These are phyloP conservation scores for Saccharomyces pastorianus DNA, from an alignment of 1,139 yeast species.

Conservation along the genomic window DNA sequence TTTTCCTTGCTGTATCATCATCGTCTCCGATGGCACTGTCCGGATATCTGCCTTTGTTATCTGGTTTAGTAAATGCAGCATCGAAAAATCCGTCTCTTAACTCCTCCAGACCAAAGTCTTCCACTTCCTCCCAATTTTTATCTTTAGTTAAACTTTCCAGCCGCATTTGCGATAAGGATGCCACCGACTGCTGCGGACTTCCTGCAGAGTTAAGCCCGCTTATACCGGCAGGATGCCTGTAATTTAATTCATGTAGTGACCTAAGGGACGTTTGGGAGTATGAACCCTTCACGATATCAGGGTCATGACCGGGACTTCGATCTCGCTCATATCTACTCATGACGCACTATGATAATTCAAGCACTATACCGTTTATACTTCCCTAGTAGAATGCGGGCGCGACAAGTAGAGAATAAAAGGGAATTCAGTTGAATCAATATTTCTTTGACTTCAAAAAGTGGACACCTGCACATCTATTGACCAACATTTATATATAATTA, in stretches of 20 bases:
- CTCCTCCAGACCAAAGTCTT: conserved; percentile 37
- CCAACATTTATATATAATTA: too few species aligned
- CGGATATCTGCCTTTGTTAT: conserved; percentile 6
- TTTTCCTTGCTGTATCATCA: neutral
- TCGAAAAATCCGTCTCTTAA: conserved; percentile 43
- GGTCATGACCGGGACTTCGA: neutral
- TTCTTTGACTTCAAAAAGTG: too few species aligned
- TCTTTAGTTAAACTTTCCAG: conserved; percentile 26
- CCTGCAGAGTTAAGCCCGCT: neutral
- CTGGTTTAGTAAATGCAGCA: conserved; percentile 36
- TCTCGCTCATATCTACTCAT: neutral
- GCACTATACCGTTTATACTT: neutral
- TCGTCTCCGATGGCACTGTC: neutral
- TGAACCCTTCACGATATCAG: conserved; percentile 22
- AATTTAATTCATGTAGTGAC: conserved; percentile 14
- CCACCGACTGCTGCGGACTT: conserved; percentile 21
- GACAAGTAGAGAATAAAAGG: too few species aligned
- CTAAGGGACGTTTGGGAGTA: conserved; percentile 22
- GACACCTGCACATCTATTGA: too few species aligned
- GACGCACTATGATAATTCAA: neutral
- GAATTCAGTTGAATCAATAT: too few species aligned
- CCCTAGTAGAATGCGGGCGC: neutral
- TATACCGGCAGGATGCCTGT: conserved; percentile 3
- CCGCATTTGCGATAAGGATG: conserved; percentile 31
- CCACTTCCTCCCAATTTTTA: conserved; percentile 25